Evolutionary conservation across 495 filamentous ascomycete genomes (phyloP), one percentile per base, ranked within the genome.

Genomic region (Aspergillus nidulans): DNA sequence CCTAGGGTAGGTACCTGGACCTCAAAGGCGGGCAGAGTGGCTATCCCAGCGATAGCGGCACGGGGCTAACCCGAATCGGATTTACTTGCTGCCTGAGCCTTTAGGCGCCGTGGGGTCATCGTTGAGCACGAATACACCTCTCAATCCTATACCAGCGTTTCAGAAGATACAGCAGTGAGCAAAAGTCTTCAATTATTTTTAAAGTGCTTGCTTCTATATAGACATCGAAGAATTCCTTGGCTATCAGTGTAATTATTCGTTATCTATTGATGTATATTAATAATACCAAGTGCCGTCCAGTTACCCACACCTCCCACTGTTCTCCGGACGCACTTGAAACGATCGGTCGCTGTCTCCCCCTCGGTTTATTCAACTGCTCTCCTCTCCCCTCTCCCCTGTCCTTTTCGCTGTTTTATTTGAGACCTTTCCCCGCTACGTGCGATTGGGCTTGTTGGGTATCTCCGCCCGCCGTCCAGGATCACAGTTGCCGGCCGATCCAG

Each of bases 401-500:
- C 34, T 44, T 44, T 47, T 9, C 34, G 15, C 49, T 52, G 20
- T 41, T 56, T 48, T 55, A 43, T 56, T 63, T 53, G 19, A 49
- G 47, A 34, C 47, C 42, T 51, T 26, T 57, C 53, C 43, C 58
- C 55, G 43, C 60, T 59, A 58, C 53, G 30, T 51, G 59, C 55
- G 39, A 49, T 63, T 57, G 55, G 63, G 57, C 57, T 59, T 51
- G 63, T 65, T 65, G 63, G 63, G 63, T 61, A 59, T 58, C 60
- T 58, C 46, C 55, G 57, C 60, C 56, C 54, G 38, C 53, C 48
- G 39, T 53, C 60, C 60, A 54, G 60, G 60, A 65, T 65, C 63
- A 60, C 51, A 60, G 32, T 55, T 63, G 53, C 60, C 63, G 60
- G 60, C 55, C 57, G 63, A 65, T 65, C 63, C 63, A 65, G 63